These are phyloP conservation scores for Glonium stellatum DNA, from an alignment of 495 filamentous ascomycete genomes.

Conservation along the genomic window DNA sequence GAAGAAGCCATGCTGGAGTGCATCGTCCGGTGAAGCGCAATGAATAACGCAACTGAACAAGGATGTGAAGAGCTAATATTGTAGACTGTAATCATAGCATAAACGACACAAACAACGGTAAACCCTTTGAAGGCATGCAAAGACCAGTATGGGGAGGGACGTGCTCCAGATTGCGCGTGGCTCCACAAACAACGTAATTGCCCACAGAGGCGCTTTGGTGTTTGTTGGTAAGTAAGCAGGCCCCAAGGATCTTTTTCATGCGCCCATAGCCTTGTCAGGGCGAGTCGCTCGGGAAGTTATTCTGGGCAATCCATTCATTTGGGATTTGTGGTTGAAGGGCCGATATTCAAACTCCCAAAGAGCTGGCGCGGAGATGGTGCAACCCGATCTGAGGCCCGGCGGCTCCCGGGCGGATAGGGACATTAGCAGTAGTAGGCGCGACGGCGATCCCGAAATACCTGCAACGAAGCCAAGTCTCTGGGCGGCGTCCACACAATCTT, in stretches of 20 bases:
- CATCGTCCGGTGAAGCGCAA: no score
- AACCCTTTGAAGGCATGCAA: no score
- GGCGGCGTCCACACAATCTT: background rate
- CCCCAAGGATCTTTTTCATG: background rate
- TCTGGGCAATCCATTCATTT: conserved; percentile 1
- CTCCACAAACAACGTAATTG: no score
- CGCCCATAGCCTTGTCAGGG: conserved; percentile 24
- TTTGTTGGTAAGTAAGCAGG: no score
- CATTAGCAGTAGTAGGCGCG: background rate
- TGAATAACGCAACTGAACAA: no score
- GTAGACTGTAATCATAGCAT: no score
- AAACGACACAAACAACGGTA: no score
- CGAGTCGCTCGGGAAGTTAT: conserved; percentile 13
- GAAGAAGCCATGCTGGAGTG: no score
- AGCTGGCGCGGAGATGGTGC: conserved; percentile 2
- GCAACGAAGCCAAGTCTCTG: background rate
- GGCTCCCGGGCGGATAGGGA: background rate
- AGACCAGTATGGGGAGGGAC: background rate
- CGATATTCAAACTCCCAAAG: background rate
- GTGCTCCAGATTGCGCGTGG: background rate
- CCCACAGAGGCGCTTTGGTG: no score
- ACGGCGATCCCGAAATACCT: conserved; percentile 2
- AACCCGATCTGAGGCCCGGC: background rate
- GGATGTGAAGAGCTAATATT: no score
- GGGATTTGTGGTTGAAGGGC: conserved; percentile 5